Conservation (phyloP, 192 early-diverging fungal species). For the Umbelopsis ramanniana region DNA sequence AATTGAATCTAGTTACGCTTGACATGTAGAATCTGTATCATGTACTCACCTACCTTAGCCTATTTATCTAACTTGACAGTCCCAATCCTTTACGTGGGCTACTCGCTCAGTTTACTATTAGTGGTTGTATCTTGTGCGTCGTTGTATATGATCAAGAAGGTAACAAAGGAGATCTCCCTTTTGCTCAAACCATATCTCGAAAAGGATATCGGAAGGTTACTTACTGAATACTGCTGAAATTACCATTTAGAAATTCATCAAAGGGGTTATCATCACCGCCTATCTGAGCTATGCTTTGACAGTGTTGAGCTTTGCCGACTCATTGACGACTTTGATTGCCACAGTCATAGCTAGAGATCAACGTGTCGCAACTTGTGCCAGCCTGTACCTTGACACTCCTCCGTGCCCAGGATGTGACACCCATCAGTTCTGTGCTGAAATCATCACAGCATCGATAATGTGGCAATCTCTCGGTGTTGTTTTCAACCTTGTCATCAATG, state of each 20-base stretch:
- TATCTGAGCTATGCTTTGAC: background rate
- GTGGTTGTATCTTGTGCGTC: background rate
- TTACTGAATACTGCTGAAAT: background rate
- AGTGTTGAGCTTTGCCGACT: background rate
- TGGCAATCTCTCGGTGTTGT: background rate
- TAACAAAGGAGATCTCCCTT: background rate
- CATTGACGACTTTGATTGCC: background rate
- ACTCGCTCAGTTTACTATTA: background rate
- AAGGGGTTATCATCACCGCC: background rate
- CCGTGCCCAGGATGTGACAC: background rate
- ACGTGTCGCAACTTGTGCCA: background rate
- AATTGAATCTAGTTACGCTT: background rate
- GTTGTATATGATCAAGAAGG: background rate
- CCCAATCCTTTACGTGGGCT: background rate
- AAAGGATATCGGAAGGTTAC: background rate
- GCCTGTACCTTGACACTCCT: background rate
- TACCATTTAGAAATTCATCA: background rate
- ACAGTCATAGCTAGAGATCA: background rate
- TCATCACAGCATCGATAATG: background rate
- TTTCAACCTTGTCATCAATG: background rate
- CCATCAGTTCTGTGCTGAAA: constrained; percentile 5
- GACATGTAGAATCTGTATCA: background rate
- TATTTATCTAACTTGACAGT: background rate
- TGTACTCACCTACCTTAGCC: background rate
- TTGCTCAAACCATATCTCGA: background rate